Evolutionary conservation across 2,329 filamentous ascomycete species (phyloP).

Genomic region (Penicillium sp.): DNA sequence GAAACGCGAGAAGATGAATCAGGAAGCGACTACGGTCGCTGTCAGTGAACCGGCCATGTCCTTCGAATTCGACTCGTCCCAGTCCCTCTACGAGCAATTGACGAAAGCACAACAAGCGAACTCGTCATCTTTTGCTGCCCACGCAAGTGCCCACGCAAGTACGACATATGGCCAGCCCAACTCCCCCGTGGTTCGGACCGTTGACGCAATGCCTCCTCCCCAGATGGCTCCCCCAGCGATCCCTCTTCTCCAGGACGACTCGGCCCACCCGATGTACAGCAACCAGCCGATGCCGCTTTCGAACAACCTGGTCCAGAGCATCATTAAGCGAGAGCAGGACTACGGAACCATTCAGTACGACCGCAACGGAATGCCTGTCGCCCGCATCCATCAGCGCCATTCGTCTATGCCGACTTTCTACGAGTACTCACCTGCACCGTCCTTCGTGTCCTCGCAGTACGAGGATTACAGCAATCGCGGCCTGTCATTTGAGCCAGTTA

Average conservation of each 20-base stretch:
- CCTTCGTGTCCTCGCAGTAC: slow-evolving; percentile 97
- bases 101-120: slow-evolving; percentile 99
- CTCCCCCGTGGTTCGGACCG: slow-evolving; percentile 84
- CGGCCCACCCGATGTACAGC: slow-evolving; percentile 68
- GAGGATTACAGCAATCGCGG: slow-evolving; percentile 97
- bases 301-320: slow-evolving; percentile 67
- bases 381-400: slow-evolving; percentile 84
- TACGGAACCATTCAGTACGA: slow-evolving; percentile 83
- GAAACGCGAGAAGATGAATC: slow-evolving; percentile 99
- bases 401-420: slow-evolving; percentile 98
- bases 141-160: slow-evolving; percentile 56
- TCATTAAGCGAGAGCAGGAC: slow-evolving; percentile 86
- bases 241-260: slow-evolving; percentile 61
- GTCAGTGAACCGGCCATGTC: slow-evolving; percentile 96
- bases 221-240: slow-evolving; percentile 71
- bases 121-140: slow-evolving; percentile 88
- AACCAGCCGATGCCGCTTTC: slow-evolving; percentile 64
- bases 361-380: slow-evolving; percentile 83
- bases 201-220: slow-evolving; percentile 88
- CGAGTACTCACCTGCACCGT: slow-evolving; percentile 96
- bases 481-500: slow-evolving; percentile 94
- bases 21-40: slow-evolving; percentile 94
- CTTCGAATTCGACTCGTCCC: slow-evolving; percentile 98
- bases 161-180: slow-evolving; percentile 67
- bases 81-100: slow-evolving; percentile 98